These are phyloP conservation scores for Linderina pennispora DNA, from an alignment of 192 early-diverging fungal genomes.

Conservation along the genomic window DNA sequence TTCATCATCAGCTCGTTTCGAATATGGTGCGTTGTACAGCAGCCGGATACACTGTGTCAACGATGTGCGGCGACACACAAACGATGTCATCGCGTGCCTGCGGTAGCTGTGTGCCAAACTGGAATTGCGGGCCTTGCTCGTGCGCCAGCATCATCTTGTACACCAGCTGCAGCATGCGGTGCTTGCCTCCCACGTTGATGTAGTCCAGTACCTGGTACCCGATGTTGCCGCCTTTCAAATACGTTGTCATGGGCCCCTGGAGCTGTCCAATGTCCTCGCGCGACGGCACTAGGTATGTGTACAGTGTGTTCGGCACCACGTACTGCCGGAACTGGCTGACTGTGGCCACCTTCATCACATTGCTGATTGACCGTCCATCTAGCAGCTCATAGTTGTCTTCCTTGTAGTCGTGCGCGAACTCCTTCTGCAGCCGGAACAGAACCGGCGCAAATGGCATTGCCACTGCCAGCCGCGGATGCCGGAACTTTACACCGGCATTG, in stretches of 20 bases:
- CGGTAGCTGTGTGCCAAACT: slow-evolving; percentile 44
- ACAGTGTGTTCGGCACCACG: slow-evolving; percentile 40
- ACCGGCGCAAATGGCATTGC: slow-evolving; percentile 54
- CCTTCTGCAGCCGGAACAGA: slow-evolving; percentile 28
- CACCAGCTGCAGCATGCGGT: slow-evolving; percentile 59
- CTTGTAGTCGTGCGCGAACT: slow-evolving; percentile 36
- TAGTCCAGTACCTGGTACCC: slow-evolving; percentile 63
- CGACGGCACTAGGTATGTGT: slow-evolving; percentile 39
- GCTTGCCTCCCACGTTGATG: slow-evolving; percentile 60
- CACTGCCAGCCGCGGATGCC: slow-evolving; percentile 59
- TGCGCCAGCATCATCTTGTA: slow-evolving; percentile 71
- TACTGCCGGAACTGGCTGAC: slow-evolving; percentile 41
- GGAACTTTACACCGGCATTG: slow-evolving; percentile 59
- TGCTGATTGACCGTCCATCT: slow-evolving; percentile 13
- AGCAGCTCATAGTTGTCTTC: slow-evolving; percentile 29
- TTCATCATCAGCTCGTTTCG: slow-evolving; percentile 67
- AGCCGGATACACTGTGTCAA: slow-evolving; percentile 75
- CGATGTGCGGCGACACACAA: slow-evolving; percentile 65
- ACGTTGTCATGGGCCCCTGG: slow-evolving; percentile 38
- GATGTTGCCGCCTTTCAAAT: slow-evolving; percentile 58
- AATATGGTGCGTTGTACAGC: slow-evolving; percentile 67
- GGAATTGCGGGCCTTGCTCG: slow-evolving; percentile 54
- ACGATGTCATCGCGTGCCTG: slow-evolving; percentile 40
- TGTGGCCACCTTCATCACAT: slow-evolving; percentile 36
- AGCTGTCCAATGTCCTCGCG: slow-evolving; percentile 26